phyloP scores from a whole-genome alignment of 78 protist genomes.

The Dictyostelium capitatum region DNA sequence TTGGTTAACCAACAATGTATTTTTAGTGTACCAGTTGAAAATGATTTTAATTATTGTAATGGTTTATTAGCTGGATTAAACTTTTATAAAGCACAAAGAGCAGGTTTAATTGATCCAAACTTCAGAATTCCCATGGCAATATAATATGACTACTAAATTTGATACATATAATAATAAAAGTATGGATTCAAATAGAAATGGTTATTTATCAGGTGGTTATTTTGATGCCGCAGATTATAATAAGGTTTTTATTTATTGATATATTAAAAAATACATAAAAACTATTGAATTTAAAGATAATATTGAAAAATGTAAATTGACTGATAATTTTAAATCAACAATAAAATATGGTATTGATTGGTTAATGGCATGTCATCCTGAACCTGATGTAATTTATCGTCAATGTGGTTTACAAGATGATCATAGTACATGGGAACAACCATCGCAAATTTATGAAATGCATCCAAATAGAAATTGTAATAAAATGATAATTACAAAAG shows the following conservation, averaged over 20 bases:
- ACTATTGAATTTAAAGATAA: not conserved
- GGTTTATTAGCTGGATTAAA: not conserved
- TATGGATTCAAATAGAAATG: not conserved
- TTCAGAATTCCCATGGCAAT: not conserved
- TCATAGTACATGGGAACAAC: not conserved
- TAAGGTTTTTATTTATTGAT: not conserved
- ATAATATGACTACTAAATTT: not conserved
- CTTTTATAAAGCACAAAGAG: not conserved
- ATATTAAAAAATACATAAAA: too few relatives aligned
- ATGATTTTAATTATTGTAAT: not conserved
- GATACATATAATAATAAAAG: not conserved
- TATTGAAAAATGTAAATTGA: not conserved
- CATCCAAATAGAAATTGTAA: constrained; percentile 18
- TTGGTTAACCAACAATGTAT: too few relatives aligned
- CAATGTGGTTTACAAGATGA: not conserved
- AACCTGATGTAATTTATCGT: not conserved
- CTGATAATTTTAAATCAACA: not conserved
- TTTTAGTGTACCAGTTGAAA: too few relatives aligned
- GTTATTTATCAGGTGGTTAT: constrained; percentile 6
- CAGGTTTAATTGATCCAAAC: not conserved
- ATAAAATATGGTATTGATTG: not conserved
- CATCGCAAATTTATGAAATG: not conserved
- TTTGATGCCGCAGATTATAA: not conserved
- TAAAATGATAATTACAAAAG: not conserved
- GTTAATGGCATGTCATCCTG: not conserved